A percentile compares a stretch with the other conserved stretches of the same genome.
phyloP scores from a whole-genome alignment of 2,329 filamentous ascomycete species.

The Cytospora leucostoma region DNA sequence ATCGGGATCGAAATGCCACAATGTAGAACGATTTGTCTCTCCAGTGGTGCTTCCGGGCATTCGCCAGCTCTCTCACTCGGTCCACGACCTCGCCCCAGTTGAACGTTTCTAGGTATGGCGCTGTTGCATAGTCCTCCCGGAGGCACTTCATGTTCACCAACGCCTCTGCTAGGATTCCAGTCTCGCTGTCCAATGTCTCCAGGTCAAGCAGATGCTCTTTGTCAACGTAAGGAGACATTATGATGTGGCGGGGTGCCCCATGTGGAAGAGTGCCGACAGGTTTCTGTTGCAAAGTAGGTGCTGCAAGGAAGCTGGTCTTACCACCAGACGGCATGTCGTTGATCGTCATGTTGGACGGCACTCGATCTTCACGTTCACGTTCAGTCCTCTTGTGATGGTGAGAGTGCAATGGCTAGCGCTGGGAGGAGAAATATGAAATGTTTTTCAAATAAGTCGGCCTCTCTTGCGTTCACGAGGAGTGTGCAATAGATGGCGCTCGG shows the following conservation, averaged over 20 bases:
- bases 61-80: slow-evolving; percentile 55
- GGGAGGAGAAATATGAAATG: not conserved
- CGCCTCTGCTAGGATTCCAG: slow-evolving; percentile 70
- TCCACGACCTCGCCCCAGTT: slow-evolving; percentile 71
- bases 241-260: slow-evolving; percentile 45
- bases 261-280: slow-evolving; percentile 10
- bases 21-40: slow-evolving; percentile 72
- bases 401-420: not conserved
- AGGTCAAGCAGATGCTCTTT: slow-evolving; percentile 73
- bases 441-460: not conserved
- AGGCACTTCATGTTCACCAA: slow-evolving; percentile 64
- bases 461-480: not conserved
- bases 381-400: not conserved
- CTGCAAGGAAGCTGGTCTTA: slow-evolving; percentile 3
- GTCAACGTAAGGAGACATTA: slow-evolving; percentile 76
- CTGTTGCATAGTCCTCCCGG: slow-evolving; percentile 73
- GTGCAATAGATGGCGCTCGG: not conserved
- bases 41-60: slow-evolving; percentile 55
- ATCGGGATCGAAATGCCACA: slow-evolving; percentile 77
- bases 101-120: slow-evolving; percentile 71
- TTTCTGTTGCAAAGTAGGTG: slow-evolving; percentile 3
- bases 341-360: slow-evolving; percentile 11
- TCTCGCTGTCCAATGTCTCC: slow-evolving; percentile 62
- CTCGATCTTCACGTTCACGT: no score
- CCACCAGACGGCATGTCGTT: not conserved